A percentile compares a stretch with the other conserved stretches of the same genome.
Evolutionary conservation across 495 filamentous ascomycete species (phyloP).

Genomic region (Hypomontagnella submonticulosa): DNA sequence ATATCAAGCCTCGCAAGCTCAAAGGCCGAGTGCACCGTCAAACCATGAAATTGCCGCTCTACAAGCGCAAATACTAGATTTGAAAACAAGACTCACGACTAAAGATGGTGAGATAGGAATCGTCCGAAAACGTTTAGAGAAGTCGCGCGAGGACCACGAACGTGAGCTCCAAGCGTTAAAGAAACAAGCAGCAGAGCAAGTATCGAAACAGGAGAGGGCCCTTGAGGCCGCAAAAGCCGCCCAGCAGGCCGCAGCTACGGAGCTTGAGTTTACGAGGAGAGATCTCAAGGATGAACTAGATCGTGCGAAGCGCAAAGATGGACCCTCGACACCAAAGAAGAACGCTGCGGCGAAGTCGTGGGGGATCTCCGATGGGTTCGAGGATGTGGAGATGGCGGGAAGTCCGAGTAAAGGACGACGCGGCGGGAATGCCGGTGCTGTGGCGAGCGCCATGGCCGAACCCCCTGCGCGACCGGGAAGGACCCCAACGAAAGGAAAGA

Average conservation of each 20-base stretch:
- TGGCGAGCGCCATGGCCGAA: constrained; percentile 52
- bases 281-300: constrained; percentile 62
- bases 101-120: constrained; percentile 64
- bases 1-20: constrained; percentile 46
- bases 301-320: constrained; percentile 52
- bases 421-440: constrained; percentile 47
- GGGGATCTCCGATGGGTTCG: constrained; percentile 63
- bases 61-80: constrained; percentile 49
- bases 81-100: constrained; percentile 56
- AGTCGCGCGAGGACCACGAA: constrained; percentile 55
- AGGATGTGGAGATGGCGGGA: constrained; percentile 60
- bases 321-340: constrained; percentile 60
- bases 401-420: constrained; percentile 58
- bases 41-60: constrained; percentile 42
- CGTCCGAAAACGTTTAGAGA: constrained; percentile 63
- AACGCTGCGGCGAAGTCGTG: constrained; percentile 50
- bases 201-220: constrained; percentile 58
- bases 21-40: constrained; percentile 20
- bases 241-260: constrained; percentile 58
- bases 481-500: constrained; percentile 61
- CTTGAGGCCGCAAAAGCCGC: constrained; percentile 59
- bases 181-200: constrained; percentile 57
- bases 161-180: constrained; percentile 58
- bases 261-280: constrained; percentile 63
- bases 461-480: constrained; percentile 40